These are phyloP conservation scores for Gonapodya prolifera DNA, from an alignment of 192 early-diverging fungal species.

Conservation along the genomic window DNA sequence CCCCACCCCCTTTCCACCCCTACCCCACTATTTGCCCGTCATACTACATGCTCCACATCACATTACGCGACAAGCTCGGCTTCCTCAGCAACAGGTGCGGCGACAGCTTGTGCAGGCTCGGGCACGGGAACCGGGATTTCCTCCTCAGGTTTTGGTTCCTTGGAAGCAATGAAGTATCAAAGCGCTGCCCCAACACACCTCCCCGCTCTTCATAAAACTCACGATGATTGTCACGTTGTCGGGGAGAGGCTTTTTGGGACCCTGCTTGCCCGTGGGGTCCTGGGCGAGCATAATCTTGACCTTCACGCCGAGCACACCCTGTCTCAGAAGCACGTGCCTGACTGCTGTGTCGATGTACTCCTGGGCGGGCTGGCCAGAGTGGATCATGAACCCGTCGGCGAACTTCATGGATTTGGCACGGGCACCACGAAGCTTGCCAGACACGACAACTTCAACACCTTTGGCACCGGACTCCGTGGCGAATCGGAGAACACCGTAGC, in stretches of 20 bases:
- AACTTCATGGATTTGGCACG: slow-evolving; percentile 99
- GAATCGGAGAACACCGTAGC: slow-evolving; percentile 97
- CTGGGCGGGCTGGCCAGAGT: slow-evolving; percentile 89
- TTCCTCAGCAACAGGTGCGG: neutral
- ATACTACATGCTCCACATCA: too few species aligned
- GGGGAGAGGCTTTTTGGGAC: slow-evolving; percentile 92
- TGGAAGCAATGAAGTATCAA: neutral
- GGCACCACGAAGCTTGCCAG: slow-evolving; percentile 97
- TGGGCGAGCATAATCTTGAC: slow-evolving; percentile 94
- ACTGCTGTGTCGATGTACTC: slow-evolving; percentile 93
- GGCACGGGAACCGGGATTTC: slow-evolving; percentile 1
- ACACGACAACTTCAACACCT: slow-evolving; percentile 98
- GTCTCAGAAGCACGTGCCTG: slow-evolving; percentile 94
- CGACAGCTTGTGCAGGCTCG: neutral
- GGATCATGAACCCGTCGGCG: slow-evolving; percentile 91
- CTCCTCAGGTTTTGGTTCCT: slow-evolving; percentile 1
- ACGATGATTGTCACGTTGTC: slow-evolving; percentile 86
- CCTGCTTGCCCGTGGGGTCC: slow-evolving; percentile 83
- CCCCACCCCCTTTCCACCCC: neutral
- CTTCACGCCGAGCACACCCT: slow-evolving; percentile 98
- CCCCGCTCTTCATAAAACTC: too few species aligned
- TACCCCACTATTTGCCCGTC: neutral
- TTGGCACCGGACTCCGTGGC: slow-evolving; percentile 99
- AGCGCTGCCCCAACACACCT: too few species aligned
- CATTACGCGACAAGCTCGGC: neutral